A percentile compares a stretch with the other conserved stretches of the same genome.
phyloP scores from a whole-genome alignment of 768 basidiomycete species.

The Lactarius indigo region DNA sequence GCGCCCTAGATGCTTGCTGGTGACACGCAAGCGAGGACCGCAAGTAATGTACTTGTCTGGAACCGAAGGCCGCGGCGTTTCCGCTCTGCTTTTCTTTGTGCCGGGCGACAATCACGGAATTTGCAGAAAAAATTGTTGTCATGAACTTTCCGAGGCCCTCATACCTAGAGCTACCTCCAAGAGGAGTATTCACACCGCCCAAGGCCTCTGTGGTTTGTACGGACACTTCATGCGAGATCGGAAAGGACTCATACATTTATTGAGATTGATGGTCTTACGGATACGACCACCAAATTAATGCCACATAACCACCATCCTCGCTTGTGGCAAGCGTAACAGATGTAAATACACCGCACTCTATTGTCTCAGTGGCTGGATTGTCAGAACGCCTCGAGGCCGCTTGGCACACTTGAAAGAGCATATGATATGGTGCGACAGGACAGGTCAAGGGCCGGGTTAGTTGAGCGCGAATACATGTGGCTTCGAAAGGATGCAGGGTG shows the following conservation, averaged over 20 bases:
- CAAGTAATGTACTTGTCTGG: neutral
- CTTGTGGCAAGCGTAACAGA: neutral
- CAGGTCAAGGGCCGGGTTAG: slow-evolving; percentile 6
- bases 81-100: slow-evolving; percentile 4
- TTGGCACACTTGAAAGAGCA: slow-evolving; percentile 6
- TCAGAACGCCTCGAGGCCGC: slow-evolving; percentile 3
- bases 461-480: neutral
- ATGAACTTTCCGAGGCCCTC: neutral
- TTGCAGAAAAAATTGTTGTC: neutral
- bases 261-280: neutral
- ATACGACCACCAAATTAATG: neutral
- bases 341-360: neutral
- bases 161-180: neutral
- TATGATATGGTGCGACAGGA: slow-evolving; percentile 20
- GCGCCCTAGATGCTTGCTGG: slow-evolving; percentile 7
- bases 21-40: slow-evolving; percentile 5
- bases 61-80: neutral
- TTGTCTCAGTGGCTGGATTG: neutral
- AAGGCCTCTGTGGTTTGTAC: slow-evolving; percentile 3
- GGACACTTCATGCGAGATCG: slow-evolving; percentile 12
- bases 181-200: slow-evolving; percentile 1
- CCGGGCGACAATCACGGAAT: slow-evolving; percentile 13
- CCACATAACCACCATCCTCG: slow-evolving; percentile 3
- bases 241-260: slow-evolving; percentile 10
- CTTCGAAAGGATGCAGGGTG: slow-evolving; percentile 14